These are phyloP conservation scores for Fragilaria crotonensis DNA, from an alignment of 108 stramenopile species.

Conservation along the genomic window DNA sequence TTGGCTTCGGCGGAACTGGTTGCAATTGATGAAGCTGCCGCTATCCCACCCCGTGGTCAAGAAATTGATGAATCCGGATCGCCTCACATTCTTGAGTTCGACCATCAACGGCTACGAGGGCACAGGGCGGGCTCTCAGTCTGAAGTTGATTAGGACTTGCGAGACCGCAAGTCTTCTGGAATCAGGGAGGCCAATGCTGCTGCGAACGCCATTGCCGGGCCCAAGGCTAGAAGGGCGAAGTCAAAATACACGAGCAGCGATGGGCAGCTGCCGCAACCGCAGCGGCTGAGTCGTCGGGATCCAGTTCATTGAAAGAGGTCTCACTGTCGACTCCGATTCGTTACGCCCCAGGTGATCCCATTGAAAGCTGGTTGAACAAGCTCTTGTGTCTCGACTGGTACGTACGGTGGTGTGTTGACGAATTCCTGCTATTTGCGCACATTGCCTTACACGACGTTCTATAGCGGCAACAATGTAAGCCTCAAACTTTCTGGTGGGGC, in stretches of 20 bases:
- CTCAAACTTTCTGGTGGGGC: conserved; percentile 72
- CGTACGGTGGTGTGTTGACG: not conserved
- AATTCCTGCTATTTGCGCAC: not conserved
- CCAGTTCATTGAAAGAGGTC: conserved; percentile 74
- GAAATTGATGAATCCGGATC: conserved; percentile 66
- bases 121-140: conserved; percentile 92
- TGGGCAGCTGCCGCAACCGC: conserved; percentile 71
- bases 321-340: conserved; percentile 94
- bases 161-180: conserved; percentile 57
- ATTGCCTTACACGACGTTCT: not conserved
- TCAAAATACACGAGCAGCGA: conserved; percentile 88
- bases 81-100: conserved; percentile 91
- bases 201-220: conserved; percentile 56
- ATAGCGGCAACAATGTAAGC: conserved; percentile 19
- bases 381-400: conserved; percentile 90
- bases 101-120: conserved; percentile 99
- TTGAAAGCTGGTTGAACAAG: conserved; percentile 94
- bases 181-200: conserved; percentile 55
- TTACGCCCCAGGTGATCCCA: conserved; percentile 86
- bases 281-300: conserved; percentile 15
- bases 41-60: conserved; percentile 96
- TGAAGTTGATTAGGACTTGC: conserved; percentile 95
- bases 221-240: conserved; percentile 74
- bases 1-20: conserved; percentile 94
- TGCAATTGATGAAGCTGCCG: conserved; percentile 98